phyloP scores from a whole-genome alignment of 371 early-diverging fungal genomes.

The Mortierella sp. region DNA sequence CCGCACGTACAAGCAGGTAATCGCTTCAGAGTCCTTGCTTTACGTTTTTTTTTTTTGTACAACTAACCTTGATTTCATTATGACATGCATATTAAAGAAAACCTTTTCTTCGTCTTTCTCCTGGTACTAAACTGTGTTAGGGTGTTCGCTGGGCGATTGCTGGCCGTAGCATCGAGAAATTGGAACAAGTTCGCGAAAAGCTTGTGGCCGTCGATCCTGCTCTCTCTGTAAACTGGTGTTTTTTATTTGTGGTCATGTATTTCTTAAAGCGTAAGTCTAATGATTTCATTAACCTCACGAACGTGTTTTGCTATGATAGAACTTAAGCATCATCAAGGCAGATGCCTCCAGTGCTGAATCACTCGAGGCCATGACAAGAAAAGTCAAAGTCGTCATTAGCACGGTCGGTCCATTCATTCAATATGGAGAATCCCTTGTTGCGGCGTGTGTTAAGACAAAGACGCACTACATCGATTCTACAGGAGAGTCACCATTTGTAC shows the following conservation, averaged over 20 bases:
- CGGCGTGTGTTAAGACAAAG: slow-evolving; percentile 80
- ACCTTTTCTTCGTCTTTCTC: background rate
- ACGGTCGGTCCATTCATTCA: slow-evolving; percentile 74
- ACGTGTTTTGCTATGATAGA: slow-evolving; percentile 4
- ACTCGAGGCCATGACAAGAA: slow-evolving; percentile 67
- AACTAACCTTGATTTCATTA: too few species aligned
- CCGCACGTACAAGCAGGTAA: slow-evolving; percentile 55
- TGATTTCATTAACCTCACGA: too few species aligned
- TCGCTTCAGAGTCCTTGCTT: background rate
- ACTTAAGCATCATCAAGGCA: slow-evolving; percentile 70
- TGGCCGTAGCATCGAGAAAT: slow-evolving; percentile 74
- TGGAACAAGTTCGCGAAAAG: slow-evolving; percentile 58
- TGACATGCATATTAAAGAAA: background rate
- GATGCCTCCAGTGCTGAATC: slow-evolving; percentile 64
- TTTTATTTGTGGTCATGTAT: background rate
- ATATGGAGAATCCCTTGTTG: slow-evolving; percentile 80
- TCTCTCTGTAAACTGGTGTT: slow-evolving; percentile 31
- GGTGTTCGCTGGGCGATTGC: slow-evolving; percentile 76
- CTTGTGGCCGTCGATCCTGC: slow-evolving; percentile 57
- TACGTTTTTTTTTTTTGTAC: too few species aligned
- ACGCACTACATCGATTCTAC: slow-evolving; percentile 95
- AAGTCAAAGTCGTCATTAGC: slow-evolving; percentile 83
- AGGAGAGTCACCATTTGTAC: slow-evolving; percentile 72
- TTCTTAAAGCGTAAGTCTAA: background rate
- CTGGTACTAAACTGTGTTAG: slow-evolving; percentile 13